phyloP scores from a whole-genome alignment of 2,329 filamentous ascomycete genomes.

The Calonectria pseudoturangicola region DNA sequence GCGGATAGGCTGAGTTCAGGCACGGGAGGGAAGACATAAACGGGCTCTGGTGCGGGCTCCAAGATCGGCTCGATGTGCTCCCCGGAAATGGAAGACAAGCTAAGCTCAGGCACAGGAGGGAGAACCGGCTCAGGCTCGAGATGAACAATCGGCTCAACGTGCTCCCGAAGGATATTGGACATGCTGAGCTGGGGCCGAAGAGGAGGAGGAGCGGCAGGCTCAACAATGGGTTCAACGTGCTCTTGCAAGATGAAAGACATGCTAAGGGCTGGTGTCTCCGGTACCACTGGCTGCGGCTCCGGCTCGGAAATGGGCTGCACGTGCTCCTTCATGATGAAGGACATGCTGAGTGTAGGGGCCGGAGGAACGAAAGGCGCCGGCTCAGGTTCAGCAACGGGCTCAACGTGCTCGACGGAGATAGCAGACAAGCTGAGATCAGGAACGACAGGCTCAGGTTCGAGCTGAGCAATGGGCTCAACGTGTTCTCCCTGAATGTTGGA shows the following conservation, averaged over 20 bases:
- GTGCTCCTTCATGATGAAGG: slow-evolving; percentile 54
- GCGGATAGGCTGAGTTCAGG: slow-evolving; percentile 45
- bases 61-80: slow-evolving; percentile 48
- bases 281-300: slow-evolving; percentile 40
- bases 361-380: slow-evolving; percentile 34
- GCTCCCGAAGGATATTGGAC: slow-evolving; percentile 52
- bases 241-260: slow-evolving; percentile 51
- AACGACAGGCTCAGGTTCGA: slow-evolving; percentile 42
- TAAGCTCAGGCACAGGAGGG: slow-evolving; percentile 40
- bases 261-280: slow-evolving; percentile 43
- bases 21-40: slow-evolving; percentile 33
- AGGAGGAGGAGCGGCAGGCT: slow-evolving; percentile 47
- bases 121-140: slow-evolving; percentile 47
- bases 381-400: slow-evolving; percentile 44
- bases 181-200: slow-evolving; percentile 37
- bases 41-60: slow-evolving; percentile 19
- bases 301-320: slow-evolving; percentile 53
- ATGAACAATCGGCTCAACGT: slow-evolving; percentile 51
- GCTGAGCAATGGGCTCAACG: slow-evolving; percentile 47
- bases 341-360: slow-evolving; percentile 40
- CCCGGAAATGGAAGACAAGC: slow-evolving; percentile 46
- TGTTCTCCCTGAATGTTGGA: slow-evolving; percentile 25
- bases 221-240: slow-evolving; percentile 48
- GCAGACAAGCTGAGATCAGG: slow-evolving; percentile 36
- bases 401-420: slow-evolving; percentile 47